A percentile compares a stretch with the other conserved stretches of the same genome.
phyloP scores from a whole-genome alignment of 2,329 filamentous ascomycete genomes.

The Ambrosiella xylebori region DNA sequence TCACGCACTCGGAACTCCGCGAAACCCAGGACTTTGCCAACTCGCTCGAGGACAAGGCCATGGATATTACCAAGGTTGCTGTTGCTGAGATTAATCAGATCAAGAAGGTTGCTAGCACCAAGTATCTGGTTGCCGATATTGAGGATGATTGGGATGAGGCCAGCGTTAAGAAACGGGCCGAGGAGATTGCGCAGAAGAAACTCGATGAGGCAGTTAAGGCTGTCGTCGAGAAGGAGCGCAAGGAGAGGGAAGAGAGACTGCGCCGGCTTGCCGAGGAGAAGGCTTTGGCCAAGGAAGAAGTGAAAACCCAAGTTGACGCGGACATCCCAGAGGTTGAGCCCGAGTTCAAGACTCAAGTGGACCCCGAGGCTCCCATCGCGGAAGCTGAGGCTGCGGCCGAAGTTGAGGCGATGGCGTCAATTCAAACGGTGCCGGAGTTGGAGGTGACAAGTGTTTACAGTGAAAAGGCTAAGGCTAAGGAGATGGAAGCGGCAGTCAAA shows the following conservation, averaged over 20 bases:
- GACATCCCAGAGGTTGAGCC: constrained; percentile 3
- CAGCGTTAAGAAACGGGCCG: constrained; percentile 39
- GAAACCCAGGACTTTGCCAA: constrained; percentile 50
- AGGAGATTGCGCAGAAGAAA: constrained; percentile 19
- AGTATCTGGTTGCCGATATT: constrained; percentile 56
- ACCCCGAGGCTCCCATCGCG: constrained; percentile 3
- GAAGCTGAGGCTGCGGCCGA: background rate
- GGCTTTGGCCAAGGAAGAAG: constrained; percentile 14
- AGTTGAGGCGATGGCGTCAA: background rate
- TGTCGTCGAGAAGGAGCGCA: constrained; percentile 13
- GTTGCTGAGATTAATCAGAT: constrained; percentile 65
- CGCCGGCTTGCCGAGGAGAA: background rate
- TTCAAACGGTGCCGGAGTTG: background rate
- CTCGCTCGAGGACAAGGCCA: constrained; percentile 59
- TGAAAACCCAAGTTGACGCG: constrained; percentile 15
- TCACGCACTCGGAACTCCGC: constrained; percentile 53
- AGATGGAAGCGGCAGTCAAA: background rate
- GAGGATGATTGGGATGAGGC: constrained; percentile 65
- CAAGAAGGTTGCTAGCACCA: constrained; percentile 73
- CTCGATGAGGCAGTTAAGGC: constrained; percentile 13
- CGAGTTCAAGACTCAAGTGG: constrained; percentile 17
- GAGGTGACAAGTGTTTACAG: background rate
- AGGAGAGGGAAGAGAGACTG: constrained; percentile 14
- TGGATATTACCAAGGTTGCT: constrained; percentile 60
- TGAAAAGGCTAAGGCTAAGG: background rate